Evolutionary conservation across 2,329 filamentous ascomycete genomes (phyloP).

Genomic region (Scytalidium sp.): DNA sequence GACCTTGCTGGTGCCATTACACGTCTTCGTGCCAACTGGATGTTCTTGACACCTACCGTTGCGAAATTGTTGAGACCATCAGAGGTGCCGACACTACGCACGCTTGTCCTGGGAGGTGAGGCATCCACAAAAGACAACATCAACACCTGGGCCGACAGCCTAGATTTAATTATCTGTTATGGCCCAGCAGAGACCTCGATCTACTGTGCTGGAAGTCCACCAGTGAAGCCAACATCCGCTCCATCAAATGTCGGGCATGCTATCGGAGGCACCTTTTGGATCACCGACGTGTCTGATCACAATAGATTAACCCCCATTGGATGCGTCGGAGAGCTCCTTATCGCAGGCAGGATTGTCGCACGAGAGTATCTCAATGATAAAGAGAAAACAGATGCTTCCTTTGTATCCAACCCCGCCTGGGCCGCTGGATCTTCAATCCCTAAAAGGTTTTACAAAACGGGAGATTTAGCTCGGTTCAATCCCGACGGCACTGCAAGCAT

Average conservation of each 20-base stretch:
- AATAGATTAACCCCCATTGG: background rate
- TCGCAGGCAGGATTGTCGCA: conserved; percentile 37
- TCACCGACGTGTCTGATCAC: background rate
- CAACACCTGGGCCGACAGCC: background rate
- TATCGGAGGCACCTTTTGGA: background rate
- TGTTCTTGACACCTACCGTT: conserved; percentile 16
- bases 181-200: conserved; percentile 2
- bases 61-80: conserved; percentile 29
- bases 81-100: conserved; percentile 19
- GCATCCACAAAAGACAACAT: conserved; percentile 7
- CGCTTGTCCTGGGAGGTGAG: conserved; percentile 16
- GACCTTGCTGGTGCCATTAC: conserved; percentile 13
- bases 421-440: too few species aligned
- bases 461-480: conserved; percentile 57
- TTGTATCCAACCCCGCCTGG: conserved; percentile 50
- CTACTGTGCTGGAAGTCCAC: background rate
- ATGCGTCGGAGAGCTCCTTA: conserved; percentile 5
- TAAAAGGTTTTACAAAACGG: conserved; percentile 53
- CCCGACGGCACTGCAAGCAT: conserved; percentile 59
- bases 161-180: background rate
- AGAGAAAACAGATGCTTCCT: conserved; percentile 53
- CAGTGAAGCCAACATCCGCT: background rate
- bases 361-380: conserved; percentile 57
- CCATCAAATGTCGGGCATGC: background rate
- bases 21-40: conserved; percentile 12